A percentile compares a stretch with the other conserved stretches of the same genome.
Evolutionary conservation across 73 alveolate genomes (phyloP).

Genomic region (Symbiodinium natans): DNA sequence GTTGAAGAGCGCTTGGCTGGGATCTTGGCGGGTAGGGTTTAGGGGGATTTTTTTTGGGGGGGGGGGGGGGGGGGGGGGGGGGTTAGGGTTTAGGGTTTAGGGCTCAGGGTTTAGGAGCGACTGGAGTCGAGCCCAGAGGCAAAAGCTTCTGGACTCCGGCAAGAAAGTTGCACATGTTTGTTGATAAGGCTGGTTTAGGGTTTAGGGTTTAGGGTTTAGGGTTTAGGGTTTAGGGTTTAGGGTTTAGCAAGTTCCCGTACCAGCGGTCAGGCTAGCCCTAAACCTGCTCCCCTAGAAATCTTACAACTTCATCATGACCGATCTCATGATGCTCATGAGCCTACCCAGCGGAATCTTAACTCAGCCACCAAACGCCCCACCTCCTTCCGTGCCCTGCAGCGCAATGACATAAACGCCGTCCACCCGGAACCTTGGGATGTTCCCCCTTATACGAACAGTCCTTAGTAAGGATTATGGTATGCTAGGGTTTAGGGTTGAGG

Average conservation of each 20-base stretch:
- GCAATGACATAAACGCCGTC: not conserved
- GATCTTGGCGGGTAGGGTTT: not conserved
- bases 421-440: no score
- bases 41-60: no score
- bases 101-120: not conserved
- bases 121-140: no score
- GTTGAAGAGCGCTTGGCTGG: constrained; percentile 63
- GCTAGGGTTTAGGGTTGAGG: no score
- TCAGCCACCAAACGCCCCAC: not conserved
- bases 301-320: not conserved
- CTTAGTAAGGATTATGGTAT: no score
- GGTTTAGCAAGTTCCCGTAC: no score
- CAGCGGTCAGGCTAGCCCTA: not conserved
- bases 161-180: no score
- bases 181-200: not conserved
- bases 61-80: no score
- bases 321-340: not conserved
- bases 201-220: not conserved
- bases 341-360: not conserved
- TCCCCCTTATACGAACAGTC: no score
- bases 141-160: no score
- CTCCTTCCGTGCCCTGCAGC: not conserved
- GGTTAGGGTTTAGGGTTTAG: no score
- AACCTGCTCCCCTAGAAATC: not conserved
- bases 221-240: not conserved